Base-by-base conservation (phyloP, 2,329 filamentous ascomycete genomes). In the Phoma sp. region DNA sequence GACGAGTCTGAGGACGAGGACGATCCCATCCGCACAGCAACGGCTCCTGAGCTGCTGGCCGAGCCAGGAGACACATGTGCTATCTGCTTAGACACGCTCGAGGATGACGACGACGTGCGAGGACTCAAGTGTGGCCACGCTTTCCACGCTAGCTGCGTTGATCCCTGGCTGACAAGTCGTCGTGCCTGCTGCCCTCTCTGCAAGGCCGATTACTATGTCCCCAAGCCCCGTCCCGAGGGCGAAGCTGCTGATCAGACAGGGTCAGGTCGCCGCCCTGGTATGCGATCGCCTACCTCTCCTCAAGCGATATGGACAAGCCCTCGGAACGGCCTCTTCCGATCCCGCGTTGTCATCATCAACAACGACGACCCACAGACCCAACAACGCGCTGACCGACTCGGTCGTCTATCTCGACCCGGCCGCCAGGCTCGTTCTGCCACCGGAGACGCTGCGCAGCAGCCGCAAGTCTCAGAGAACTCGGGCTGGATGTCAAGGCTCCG, bases 121-220 rank as follows among this genome's bases (percentile, higher is more conserved):
- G 95, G 95, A 2, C 79, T 99, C 57, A 92, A 91, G 4, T 99
- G 95, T 69, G 95, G 95, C n/a, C 95, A 99, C 75, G 93, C 93
- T 48, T 99, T 98, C 84, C 95, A 99, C 73, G 93, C 92, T 45
- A 90, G 89, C 35, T 99, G 95, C 71, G 86, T 99, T 43, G 95
- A 99, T 66, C 95, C 95, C 9, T 99, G 95, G 95, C 79, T 99
- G 60, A 99, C 95, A 8, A 93, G 90, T 70, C 86, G 95, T 59
- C 88, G 93, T 62, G 95, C 95, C 24, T 98, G 93, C 79, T 99
- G 95, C 73, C 95, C 95, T 5, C 86, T 99, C 6, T 99, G 95
- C 82, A 99, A 99, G 78, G 91, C 93, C 36, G 95, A 99, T 71
- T 99, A 98, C 75, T 98, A 96, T 74, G 88, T 91, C 2, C 93